Evolutionary conservation across 108 stramenopile species (phyloP).

Genomic region (Schizochytrium sp.): DNA sequence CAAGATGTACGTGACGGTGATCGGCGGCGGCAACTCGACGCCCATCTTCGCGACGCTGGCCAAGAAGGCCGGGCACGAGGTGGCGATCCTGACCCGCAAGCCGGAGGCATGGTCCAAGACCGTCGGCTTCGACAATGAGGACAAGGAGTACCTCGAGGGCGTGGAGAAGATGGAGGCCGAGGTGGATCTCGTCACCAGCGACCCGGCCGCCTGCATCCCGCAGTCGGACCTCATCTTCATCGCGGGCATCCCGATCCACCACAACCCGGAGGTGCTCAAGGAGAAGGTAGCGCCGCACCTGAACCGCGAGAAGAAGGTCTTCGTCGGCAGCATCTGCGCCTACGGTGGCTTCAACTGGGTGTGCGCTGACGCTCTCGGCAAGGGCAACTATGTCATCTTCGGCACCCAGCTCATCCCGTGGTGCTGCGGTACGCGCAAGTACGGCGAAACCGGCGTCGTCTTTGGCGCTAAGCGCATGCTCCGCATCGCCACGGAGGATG

Average conservation of each 20-base stretch:
- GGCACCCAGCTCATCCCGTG: conserved; percentile 27
- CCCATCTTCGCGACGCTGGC: conserved; percentile 5
- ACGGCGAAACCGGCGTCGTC: conserved; percentile 19
- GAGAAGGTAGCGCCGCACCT: background rate
- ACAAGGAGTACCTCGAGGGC: background rate
- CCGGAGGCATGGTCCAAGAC: background rate
- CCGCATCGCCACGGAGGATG: conserved; percentile 15
- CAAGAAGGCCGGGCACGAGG: background rate
- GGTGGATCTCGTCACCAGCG: background rate
- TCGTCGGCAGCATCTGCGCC: conserved; percentile 22
- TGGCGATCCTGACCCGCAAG: conserved; percentile 21
- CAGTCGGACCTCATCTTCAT: conserved; percentile 15
- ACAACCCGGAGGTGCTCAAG: conserved; percentile 20
- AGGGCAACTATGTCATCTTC: conserved; percentile 23
- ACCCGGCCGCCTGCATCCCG: conserved; percentile 8
- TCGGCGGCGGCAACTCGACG: conserved; percentile 29
- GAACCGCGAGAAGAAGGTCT: conserved; percentile 12
- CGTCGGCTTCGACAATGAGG: conserved; percentile 14
- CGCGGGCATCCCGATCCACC: conserved; percentile 25
- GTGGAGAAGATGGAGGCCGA: background rate
- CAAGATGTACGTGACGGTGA: background rate
- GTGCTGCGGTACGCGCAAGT: conserved; percentile 21
- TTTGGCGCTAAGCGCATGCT: conserved; percentile 27
- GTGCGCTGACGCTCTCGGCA: conserved; percentile 9
- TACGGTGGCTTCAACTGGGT: conserved; percentile 29